Evolutionary conservation across 148 eudicot species (phyloP), one percentile per base, ranked within the genome.

Genomic region (Chenopodium formosanum): DNA sequence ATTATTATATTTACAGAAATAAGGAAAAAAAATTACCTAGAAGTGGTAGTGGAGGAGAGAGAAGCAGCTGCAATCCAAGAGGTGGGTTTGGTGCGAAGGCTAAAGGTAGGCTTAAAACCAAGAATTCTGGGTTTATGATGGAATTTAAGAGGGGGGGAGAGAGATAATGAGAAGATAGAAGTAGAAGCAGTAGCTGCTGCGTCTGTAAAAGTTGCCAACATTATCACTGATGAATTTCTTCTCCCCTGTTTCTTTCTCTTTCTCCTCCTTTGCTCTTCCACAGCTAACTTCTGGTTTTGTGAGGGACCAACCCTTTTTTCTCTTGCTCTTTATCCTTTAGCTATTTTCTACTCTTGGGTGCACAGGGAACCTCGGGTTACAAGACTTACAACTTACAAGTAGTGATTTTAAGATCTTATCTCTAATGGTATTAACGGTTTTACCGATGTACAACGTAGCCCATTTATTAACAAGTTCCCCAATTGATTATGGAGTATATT

Each of bases 161-260:
- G 76, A 65, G 82, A 76, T 32, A 47, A 60, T 34, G 85, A 52
- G 72, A 83, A 77, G 82, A 78, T 56, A 48, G 83, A 79, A 25
- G 80, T 83, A 60, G 85, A 83, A 37, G 79, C 81, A 53, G 86
- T 74, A 58, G 81, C 40, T 29, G 83, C 48, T 34, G 34, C 78
- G 56, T 86, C 85, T 83, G 90, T 80, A 62, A 85, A 85, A 62
- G 88, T 83, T 86, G 85, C 76, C 86, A 90, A 86, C 94, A 93
- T 93, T 93, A 86, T 93, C 92, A 19, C 31, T n/a, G 31, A 56
- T 22, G 44, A 40, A 40, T 7, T 40, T 20, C 29, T 66, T 31
- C n/a, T 19, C 17, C 23, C 25, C 22, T 44, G 29, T 27, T 66
- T 40, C 7, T 40, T 40, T 40, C 68, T 64, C 23, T 5, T 23